Base-by-base conservation (phyloP, 169 alveolate genomes). In the Babesia caballi region DNA sequence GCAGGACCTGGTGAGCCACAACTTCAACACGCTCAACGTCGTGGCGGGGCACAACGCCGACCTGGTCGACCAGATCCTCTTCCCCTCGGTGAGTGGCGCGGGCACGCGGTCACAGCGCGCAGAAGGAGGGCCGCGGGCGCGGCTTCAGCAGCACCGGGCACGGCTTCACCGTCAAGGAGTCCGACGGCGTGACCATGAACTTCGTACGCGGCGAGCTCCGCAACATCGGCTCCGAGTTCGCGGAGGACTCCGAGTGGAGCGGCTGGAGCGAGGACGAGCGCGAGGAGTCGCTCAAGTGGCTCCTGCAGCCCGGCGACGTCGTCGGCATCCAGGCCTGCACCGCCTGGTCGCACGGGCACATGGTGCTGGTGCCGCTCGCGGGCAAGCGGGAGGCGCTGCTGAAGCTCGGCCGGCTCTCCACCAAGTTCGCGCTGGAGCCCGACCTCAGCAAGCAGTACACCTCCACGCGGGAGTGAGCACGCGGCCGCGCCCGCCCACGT, bases 281-380 rank as follows among this genome's bases (percentile, higher is more conserved):
- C 28, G 50, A 57, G 35, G 88, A 85, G 32, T 76, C 75, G 3
- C 53, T 82, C 12, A 85, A 88, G 72, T 88, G 84, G 84, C 40
- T 83, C 49, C 72, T 88, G 54, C 73, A 84, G 36, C 84, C 89
- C 30, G 93, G 93, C 8, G 93, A 88, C 40, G 83, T 83, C n/a
- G 40, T 88, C n/a, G 70, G 67, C 49, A 57, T 88, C 17, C 21
- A 44, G 23, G 85, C 88, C 21, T 85, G 88, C 27, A 88, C 93
- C 19, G 73, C 89, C 3, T 88, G 93, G 93, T 88, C 93, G 8
- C 88, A 83, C 85, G 93, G 93, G 3, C 85, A 83, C 71, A 70
- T 88, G 89, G 93, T 87, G 35, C 21, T 49, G 15, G 66, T 77
- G 15, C 77, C 82, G 11, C 21, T 23, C 32, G 25, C 56, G 8